Conservation (phyloP, 1,284 basidiomycete genomes). For the Melampsora americana region DNA sequence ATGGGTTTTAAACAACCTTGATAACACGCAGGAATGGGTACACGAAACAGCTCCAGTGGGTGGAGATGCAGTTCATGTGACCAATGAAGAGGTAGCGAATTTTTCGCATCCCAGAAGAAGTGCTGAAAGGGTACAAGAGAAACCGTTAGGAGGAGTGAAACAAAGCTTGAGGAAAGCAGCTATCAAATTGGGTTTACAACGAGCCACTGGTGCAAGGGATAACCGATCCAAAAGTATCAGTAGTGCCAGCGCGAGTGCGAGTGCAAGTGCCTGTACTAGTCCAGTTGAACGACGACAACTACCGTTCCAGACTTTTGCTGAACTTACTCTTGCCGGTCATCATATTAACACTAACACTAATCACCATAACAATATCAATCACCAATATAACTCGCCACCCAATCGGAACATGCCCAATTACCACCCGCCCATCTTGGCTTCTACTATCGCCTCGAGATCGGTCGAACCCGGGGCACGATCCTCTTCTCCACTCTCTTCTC, state of each 20-base stretch:
- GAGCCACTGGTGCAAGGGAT: not conserved
- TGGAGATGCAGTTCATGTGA: conserved; percentile 65
- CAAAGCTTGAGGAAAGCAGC: conserved; percentile 42
- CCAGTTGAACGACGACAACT: not conserved
- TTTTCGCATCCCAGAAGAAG: conserved; percentile 41
- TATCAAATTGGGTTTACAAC: conserved; percentile 38
- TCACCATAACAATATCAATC: too few species aligned
- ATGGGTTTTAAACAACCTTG: conserved; percentile 75
- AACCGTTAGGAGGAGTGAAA: conserved; percentile 38
- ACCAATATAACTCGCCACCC: too few species aligned
- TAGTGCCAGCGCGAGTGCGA: conserved; percentile 25
- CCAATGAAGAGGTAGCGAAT: conserved; percentile 68
- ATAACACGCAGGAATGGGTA: conserved; percentile 73
- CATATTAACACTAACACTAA: not conserved
- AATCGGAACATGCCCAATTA: too few species aligned
- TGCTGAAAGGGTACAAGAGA: conserved; percentile 11
- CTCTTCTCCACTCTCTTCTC: not conserved
- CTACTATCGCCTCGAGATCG: not conserved
- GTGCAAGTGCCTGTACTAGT: conserved; percentile 19
- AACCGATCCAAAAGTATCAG: conserved; percentile 36
- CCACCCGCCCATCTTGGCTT: too few species aligned
- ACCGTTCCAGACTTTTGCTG: not conserved
- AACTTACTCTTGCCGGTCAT: not conserved
- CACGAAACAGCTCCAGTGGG: conserved; percentile 67
- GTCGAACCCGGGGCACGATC: not conserved